Base-by-base conservation (phyloP, 495 filamentous ascomycete species). In the Hypoxylon perforatum region DNA sequence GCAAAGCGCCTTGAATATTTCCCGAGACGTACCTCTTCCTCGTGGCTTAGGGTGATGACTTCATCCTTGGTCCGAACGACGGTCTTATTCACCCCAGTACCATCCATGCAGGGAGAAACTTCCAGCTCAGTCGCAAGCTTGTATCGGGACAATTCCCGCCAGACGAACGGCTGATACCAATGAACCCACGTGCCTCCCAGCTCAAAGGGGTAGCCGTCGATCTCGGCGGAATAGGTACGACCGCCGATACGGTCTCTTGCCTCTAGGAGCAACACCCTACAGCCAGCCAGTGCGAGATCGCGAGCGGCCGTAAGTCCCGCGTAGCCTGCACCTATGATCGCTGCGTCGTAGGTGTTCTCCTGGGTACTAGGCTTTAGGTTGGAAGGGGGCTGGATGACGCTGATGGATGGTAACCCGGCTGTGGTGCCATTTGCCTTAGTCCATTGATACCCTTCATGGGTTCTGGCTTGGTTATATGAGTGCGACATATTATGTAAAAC, bases 171-270 rank as follows among this genome's bases (percentile, higher is more conserved):
- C 39, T 72, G 69, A 18, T 51, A 55, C 71, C 70, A 69, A 36
- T 70, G 60, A 2, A 77, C 63, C 73, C 73, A 78, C 4, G 76
- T 76, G 0, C 76, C 74, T 33, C 76, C 74, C 73, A 78, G 73
- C 51, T 77, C 73, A 22, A 72, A 47, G 10, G 65, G 50, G 11
- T 73, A 59, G 8, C 70, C 73, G 10, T 61, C 63, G 4, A 69
- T 65, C 17, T 50, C 36, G 30, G 55, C 45, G n/a, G 55, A 52
- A 58, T 68, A 79, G 0, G 75, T 75, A 2, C 74, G 70, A 0
- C 77, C 75, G 15, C 76, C 76, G 18, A 80, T 70, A 1, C 76
- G 66, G 23, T 79, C 75, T 11, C 75, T 61, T 1, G 74, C 77
- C 67, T 79, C 75, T 3, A 79, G 38, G n/a, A 79, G 55, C 0